Conservation (phyloP, 768 basidiomycete genomes). For the Melanogaster broomeanus region DNA sequence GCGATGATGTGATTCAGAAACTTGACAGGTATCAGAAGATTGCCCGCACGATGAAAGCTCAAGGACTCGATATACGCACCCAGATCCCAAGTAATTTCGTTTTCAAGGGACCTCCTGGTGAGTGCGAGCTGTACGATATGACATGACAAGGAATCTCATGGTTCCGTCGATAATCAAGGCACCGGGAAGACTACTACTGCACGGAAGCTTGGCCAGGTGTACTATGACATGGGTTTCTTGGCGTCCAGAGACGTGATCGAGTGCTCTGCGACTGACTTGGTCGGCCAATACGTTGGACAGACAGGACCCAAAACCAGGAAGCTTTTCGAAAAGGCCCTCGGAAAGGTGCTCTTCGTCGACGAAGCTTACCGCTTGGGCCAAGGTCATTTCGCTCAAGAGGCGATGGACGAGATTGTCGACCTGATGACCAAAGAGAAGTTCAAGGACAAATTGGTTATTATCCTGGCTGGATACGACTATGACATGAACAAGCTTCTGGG, state of each 20-base stretch:
- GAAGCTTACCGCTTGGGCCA: slow-evolving; percentile 69
- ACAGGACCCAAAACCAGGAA: slow-evolving; percentile 69
- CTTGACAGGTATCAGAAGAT: slow-evolving; percentile 55
- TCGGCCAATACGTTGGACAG: slow-evolving; percentile 71
- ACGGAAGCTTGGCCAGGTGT: slow-evolving; percentile 64
- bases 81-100: slow-evolving; percentile 64
- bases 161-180: slow-evolving; percentile 40
- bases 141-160: slow-evolving; percentile 51
- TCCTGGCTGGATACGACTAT: slow-evolving; percentile 70
- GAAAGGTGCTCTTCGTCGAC: slow-evolving; percentile 71
- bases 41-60: slow-evolving; percentile 41
- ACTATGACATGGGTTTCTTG: slow-evolving; percentile 66
- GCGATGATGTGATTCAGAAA: slow-evolving; percentile 51
- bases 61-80: slow-evolving; percentile 45
- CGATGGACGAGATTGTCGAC: slow-evolving; percentile 71
- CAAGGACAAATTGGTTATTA: slow-evolving; percentile 62
- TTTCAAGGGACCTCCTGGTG: slow-evolving; percentile 75
- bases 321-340: slow-evolving; percentile 64
- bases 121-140: slow-evolving; percentile 16
- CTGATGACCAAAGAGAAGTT: slow-evolving; percentile 60
- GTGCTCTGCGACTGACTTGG: slow-evolving; percentile 70
- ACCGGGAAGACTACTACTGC: slow-evolving; percentile 68
- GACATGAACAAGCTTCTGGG: slow-evolving; percentile 64
- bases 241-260: slow-evolving; percentile 55
- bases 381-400: slow-evolving; percentile 70